phyloP scores from a whole-genome alignment of 495 filamentous ascomycete genomes.

The Xylaria longipes region DNA sequence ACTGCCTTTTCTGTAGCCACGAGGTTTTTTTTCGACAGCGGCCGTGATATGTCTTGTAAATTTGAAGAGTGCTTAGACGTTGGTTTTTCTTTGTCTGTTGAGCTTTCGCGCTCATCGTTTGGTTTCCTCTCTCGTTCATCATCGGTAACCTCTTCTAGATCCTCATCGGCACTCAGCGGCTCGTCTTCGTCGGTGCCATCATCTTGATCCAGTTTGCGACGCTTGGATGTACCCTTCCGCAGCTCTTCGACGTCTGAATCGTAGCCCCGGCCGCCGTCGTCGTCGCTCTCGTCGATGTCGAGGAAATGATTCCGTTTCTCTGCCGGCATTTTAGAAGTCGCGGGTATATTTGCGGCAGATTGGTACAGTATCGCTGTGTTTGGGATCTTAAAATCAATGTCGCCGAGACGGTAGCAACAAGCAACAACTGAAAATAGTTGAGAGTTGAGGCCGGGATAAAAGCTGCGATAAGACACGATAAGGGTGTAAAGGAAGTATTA shows the following conservation, averaged over 20 bases:
- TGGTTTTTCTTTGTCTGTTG: slow-evolving; percentile 28
- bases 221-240: slow-evolving; percentile 72
- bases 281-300: slow-evolving; percentile 71
- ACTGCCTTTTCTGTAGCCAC: slow-evolving; percentile 62
- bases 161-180: slow-evolving; percentile 36
- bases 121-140: slow-evolving; percentile 41
- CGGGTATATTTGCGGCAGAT: not conserved
- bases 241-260: slow-evolving; percentile 72
- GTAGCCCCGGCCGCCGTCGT: slow-evolving; percentile 67
- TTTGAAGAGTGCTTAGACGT: slow-evolving; percentile 29
- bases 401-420: not conserved
- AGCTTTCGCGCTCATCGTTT: slow-evolving; percentile 12
- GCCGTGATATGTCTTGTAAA: slow-evolving; percentile 54
- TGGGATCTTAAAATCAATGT: not conserved
- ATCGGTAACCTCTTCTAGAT: slow-evolving; percentile 32
- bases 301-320: slow-evolving; percentile 79
- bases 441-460: not conserved
- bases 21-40: slow-evolving; percentile 65
- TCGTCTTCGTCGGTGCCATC: slow-evolving; percentile 52
- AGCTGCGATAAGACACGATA: slow-evolving; percentile 24
- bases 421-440: not conserved
- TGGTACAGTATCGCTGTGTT: not conserved
- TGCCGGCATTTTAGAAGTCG: slow-evolving; percentile 58
- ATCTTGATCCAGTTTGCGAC: slow-evolving; percentile 62
- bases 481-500: not conserved